Conservation (phyloP, 106 monocot species). For the Cymbidium sinense region DNA sequence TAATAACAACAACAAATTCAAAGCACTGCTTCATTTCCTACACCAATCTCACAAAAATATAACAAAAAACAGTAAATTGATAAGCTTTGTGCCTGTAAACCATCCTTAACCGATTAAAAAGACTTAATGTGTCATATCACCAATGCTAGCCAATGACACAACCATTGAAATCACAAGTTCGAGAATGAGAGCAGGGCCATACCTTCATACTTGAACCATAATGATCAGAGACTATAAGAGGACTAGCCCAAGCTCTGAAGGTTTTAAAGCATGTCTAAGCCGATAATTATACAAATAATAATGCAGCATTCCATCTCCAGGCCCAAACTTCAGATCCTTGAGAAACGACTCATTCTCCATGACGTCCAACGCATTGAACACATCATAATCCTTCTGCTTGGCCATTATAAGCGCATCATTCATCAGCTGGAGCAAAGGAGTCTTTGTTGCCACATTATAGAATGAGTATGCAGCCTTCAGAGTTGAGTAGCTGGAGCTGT, state of each 20-base stretch:
- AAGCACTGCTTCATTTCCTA: neutral
- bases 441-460: conserved; percentile 64
- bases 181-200: neutral
- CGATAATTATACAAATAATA: conserved; percentile 75
- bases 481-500: conserved; percentile 51
- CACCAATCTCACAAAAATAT: conserved; percentile 3
- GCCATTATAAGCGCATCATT: conserved; percentile 76
- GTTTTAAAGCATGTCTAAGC: conserved; percentile 30
- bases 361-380: conserved; percentile 74
- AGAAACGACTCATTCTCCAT: conserved; percentile 78
- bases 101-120: neutral
- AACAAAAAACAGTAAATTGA: neutral
- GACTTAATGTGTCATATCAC: neutral
- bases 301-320: conserved; percentile 78
- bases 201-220: neutral
- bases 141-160: neutral
- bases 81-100: neutral
- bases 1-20: neutral
- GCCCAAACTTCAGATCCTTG: conserved; percentile 80
- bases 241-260: conserved; percentile 61
- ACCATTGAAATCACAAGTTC: neutral
- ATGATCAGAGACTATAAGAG: conserved; percentile 16
- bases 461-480: conserved; percentile 78
- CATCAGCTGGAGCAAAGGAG: conserved; percentile 67
- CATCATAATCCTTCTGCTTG: conserved; percentile 71